A percentile compares a stretch with the other conserved stretches of the same genome.
phyloP scores from a whole-genome alignment of 176 grass and related monocot genomes.

The Oryza longistaminata region DNA sequence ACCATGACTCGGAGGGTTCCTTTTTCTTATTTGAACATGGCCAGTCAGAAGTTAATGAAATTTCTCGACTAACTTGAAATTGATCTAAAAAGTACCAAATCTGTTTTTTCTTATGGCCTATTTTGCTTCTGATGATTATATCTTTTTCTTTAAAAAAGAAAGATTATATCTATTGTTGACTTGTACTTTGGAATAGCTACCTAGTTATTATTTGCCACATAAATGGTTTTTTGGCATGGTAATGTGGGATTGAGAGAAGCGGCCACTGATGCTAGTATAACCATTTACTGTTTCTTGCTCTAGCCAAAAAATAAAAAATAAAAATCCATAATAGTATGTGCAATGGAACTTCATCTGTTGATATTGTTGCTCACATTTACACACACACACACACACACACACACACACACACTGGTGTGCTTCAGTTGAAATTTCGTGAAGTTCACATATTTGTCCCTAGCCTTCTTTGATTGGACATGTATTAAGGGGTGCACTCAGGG shows the following conservation, averaged over 20 bases:
- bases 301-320: neutral
- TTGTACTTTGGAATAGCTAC: too few relatives aligned
- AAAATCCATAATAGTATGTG: neutral
- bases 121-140: neutral
- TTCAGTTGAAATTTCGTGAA: neutral
- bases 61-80: neutral
- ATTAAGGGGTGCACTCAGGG: neutral
- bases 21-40: neutral
- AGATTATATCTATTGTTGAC: too few relatives aligned
- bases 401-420: neutral
- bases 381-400: neutral
- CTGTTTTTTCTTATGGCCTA: neutral
- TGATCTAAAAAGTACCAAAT: neutral
- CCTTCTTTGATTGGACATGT: neutral
- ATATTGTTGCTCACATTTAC: neutral
- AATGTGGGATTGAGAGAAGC: too few relatives aligned
- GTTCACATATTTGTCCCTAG: neutral
- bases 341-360: neutral
- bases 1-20: neutral
- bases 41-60: neutral
- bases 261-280: neutral
- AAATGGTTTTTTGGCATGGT: too few relatives aligned
- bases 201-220: too few relatives aligned
- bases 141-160: neutral
- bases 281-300: conserved; percentile 10